phyloP scores from a whole-genome alignment of 345 rosid species.

The Stellera chamaejasme region DNA sequence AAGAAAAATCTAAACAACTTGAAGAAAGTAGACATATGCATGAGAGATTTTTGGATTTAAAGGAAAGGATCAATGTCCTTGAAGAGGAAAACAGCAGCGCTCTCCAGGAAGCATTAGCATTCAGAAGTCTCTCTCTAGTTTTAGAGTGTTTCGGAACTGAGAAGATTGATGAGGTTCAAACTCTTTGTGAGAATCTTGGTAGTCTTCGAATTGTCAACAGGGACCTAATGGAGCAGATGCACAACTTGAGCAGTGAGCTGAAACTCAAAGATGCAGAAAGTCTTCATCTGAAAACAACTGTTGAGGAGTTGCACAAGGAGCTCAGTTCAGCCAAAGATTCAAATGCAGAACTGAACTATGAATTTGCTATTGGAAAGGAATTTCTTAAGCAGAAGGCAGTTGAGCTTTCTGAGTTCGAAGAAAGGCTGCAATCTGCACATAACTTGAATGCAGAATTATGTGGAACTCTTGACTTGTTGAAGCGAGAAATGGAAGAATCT shows the following conservation, averaged over 20 bases:
- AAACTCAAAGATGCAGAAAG: conserved; percentile 39
- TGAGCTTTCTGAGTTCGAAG: conserved; percentile 60
- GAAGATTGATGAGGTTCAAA: conserved; percentile 44
- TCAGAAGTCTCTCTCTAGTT: conserved; percentile 39
- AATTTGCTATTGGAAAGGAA: conserved; percentile 39
- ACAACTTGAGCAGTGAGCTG: conserved; percentile 37
- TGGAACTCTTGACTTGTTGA: conserved; percentile 53
- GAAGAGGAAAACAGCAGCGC: conserved; percentile 47
- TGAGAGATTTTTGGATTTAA: conserved; percentile 34
- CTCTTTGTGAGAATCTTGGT: conserved; percentile 33
- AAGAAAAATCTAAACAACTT: conserved; percentile 38
- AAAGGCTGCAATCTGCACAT: conserved; percentile 56
- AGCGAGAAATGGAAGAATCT: conserved; percentile 47
- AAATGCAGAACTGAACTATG: conserved; percentile 48
- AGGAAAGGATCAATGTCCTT: conserved; percentile 35
- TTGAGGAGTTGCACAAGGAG: conserved; percentile 45
- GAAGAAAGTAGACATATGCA: conserved; percentile 37
- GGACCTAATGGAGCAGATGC: conserved; percentile 41
- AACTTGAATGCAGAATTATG: conserved; percentile 43
- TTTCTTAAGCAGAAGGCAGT: conserved; percentile 44
- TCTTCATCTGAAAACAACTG: conserved; percentile 30
- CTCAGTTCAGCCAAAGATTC: conserved; percentile 44
- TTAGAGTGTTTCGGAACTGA: conserved; percentile 43
- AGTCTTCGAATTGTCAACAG: conserved; percentile 26
- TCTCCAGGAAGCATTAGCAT: conserved; percentile 44